Conservation (phyloP, 495 filamentous ascomycete genomes). For the Tuber indicum region DNA sequence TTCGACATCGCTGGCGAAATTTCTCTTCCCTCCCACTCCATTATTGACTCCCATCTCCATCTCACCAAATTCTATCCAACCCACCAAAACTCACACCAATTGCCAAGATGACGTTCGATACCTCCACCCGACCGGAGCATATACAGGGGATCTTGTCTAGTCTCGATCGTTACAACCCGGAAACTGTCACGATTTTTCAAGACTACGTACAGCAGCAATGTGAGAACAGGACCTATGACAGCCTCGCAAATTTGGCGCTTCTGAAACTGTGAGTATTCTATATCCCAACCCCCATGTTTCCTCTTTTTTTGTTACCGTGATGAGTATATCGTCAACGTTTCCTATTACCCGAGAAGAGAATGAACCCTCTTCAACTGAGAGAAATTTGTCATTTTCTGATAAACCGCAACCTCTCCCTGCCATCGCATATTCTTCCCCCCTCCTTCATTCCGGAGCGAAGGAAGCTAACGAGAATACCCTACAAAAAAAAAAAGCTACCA, state of each 20-base stretch:
- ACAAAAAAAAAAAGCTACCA: conserved; percentile 65
- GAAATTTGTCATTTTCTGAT: conserved; percentile 26
- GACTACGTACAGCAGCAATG: conserved; percentile 93
- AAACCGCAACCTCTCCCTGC: neutral
- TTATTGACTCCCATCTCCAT: neutral
- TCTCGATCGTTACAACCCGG: conserved; percentile 96
- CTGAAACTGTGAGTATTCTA: conserved; percentile 85
- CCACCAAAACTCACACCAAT: neutral
- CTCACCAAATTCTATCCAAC: neutral
- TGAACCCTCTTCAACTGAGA: conserved; percentile 47
- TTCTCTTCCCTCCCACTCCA: neutral
- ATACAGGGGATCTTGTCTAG: conserved; percentile 89
- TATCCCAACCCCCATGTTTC: neutral
- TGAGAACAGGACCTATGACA: conserved; percentile 87
- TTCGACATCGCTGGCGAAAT: neutral
- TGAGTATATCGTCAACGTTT: conserved; percentile 80
- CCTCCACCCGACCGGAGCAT: conserved; percentile 63
- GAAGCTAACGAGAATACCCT: neutral
- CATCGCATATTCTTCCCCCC: conserved; percentile 3
- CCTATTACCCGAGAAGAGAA: conserved; percentile 87
- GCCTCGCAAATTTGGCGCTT: conserved; percentile 89
- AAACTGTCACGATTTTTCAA: conserved; percentile 89
- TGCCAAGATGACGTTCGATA: conserved; percentile 42
- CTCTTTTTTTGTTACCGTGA: conserved; percentile 45
- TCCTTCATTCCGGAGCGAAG: neutral